phyloP scores from a whole-genome alignment of 1,284 basidiomycete genomes.

The Golubevia sp. region DNA sequence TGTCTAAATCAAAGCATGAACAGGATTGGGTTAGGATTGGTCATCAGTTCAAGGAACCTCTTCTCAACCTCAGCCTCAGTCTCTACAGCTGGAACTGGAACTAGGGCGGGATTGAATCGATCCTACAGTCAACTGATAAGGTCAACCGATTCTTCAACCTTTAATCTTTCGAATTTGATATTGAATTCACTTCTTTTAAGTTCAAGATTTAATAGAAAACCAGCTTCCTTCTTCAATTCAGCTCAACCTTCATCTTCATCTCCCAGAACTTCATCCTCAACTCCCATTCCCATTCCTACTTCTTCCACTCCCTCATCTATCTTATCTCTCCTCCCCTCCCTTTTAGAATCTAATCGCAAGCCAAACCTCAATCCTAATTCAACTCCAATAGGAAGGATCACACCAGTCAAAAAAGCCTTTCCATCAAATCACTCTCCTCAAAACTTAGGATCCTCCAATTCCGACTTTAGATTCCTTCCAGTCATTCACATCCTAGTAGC shows the following conservation, averaged over 20 bases:
- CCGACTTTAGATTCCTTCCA: not conserved
- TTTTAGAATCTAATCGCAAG: too few relatives aligned
- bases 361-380: too few relatives aligned
- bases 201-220: too few relatives aligned
- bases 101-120: too few relatives aligned
- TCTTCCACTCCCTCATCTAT: not conserved
- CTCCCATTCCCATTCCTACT: not conserved
- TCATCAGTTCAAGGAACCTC: not conserved
- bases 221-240: too few relatives aligned
- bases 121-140: too few relatives aligned
- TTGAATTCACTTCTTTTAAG: too few relatives aligned
- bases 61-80: not conserved
- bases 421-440: not conserved
- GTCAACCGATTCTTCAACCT: too few relatives aligned
- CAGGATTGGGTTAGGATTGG: not conserved
- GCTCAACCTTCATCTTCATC: not conserved
- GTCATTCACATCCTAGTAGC: slow-evolving; percentile 24
- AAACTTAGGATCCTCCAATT: not conserved
- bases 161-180: too few relatives aligned
- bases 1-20: too few relatives aligned
- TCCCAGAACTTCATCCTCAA: not conserved
- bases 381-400: not conserved
- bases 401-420: not conserved
- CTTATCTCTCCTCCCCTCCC: not conserved
- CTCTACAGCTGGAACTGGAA: too few relatives aligned